Conservation (phyloP, 2,329 filamentous ascomycete species). For the Ambrosiella beaveri region DNA sequence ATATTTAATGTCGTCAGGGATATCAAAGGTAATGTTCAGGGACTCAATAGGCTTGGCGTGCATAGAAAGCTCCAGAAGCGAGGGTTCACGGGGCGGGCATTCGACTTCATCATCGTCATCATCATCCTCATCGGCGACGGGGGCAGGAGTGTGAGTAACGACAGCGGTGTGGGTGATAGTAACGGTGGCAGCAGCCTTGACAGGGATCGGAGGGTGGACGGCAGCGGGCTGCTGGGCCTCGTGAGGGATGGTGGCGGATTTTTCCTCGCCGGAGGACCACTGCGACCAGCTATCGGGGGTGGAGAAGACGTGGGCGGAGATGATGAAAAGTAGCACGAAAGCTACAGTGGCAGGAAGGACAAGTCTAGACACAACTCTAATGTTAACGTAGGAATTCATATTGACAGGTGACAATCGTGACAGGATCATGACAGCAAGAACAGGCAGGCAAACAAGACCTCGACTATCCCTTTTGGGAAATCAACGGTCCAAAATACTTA, state of each 20-base stretch:
- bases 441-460: too few species aligned
- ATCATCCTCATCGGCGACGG: not conserved
- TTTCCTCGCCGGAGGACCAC: slow-evolving; percentile 3
- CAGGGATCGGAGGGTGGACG: slow-evolving; percentile 5
- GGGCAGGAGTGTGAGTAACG: not conserved
- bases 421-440: too few species aligned
- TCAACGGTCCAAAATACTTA: too few species aligned
- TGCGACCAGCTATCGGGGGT: slow-evolving; percentile 10
- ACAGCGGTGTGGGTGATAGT: not conserved
- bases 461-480: too few species aligned
- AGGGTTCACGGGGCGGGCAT: not conserved
- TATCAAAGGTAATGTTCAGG: slow-evolving; percentile 10
- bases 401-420: not conserved
- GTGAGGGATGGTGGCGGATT: slow-evolving; percentile 4
- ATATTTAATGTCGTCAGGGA: slow-evolving; percentile 11
- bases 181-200: not conserved
- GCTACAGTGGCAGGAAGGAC: slow-evolving; percentile 9
- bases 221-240: not conserved
- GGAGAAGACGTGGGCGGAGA: slow-evolving; percentile 11
- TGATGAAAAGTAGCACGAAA: slow-evolving; percentile 10
- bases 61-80: slow-evolving; percentile 6
- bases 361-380: not conserved
- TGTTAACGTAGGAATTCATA: not conserved
- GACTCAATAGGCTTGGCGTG: not conserved
- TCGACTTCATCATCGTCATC: not conserved